Evolutionary conservation across 2,329 filamentous ascomycete genomes (phyloP).

Genomic region (Trichoderma cornu-damae): DNA sequence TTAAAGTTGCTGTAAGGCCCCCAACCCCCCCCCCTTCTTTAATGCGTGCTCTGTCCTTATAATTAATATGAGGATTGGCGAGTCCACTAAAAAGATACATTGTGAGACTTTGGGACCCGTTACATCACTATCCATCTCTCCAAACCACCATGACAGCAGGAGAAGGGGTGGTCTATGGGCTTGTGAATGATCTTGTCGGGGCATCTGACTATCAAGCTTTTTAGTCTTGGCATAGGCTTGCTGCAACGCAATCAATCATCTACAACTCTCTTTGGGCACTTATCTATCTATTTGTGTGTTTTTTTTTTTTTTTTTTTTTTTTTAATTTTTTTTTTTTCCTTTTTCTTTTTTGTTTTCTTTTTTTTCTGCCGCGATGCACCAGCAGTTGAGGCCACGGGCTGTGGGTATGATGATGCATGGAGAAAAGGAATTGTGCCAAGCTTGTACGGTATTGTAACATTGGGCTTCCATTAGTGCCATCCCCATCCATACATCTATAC

Average conservation of each 20-base stretch:
- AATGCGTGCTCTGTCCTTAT: constrained; percentile 6
- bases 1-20: background rate
- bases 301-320: no score
- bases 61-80: constrained; percentile 10
- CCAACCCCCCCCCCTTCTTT: background rate
- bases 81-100: constrained; percentile 9
- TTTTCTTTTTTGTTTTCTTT: no score
- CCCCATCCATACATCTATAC: background rate
- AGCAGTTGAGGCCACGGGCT: constrained; percentile 7
- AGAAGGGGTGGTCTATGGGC: background rate
- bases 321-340: no score
- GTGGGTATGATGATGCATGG: constrained; percentile 9
- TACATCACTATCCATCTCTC: background rate
- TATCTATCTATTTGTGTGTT: no score
- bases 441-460: background rate
- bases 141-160: background rate
- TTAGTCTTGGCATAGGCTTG: background rate
- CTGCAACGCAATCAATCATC: background rate
- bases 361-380: background rate
- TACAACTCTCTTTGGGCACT: background rate
- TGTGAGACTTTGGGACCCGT: background rate
- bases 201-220: background rate
- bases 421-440: constrained; percentile 2
- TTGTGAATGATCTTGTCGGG: background rate
- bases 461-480: constrained; percentile 2